Conservation (phyloP, 345 rosid genomes). For the Euphorbia lathyris region DNA sequence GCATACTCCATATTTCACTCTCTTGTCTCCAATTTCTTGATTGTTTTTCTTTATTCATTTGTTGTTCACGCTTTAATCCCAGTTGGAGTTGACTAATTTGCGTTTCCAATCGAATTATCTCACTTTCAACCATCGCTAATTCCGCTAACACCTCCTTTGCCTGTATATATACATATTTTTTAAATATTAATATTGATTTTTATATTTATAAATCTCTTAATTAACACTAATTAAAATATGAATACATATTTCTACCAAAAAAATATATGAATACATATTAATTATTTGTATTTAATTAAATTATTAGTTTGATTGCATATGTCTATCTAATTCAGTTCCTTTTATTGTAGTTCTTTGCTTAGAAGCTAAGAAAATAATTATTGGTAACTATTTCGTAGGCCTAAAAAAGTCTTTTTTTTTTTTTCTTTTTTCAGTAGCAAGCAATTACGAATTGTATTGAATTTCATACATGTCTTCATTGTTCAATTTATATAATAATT, state of each 20-base stretch:
- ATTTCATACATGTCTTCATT: too few species aligned
- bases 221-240: too few species aligned
- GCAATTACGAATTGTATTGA: too few species aligned
- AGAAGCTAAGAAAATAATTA: slow-evolving; percentile 3
- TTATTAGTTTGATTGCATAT: too few species aligned
- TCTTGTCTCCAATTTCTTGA: slow-evolving; percentile 40
- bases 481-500: too few species aligned
- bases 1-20: slow-evolving; percentile 20
- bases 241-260: too few species aligned
- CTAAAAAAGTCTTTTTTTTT: too few species aligned
- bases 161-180: slow-evolving; percentile 38
- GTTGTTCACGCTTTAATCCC: slow-evolving; percentile 58
- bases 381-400: slow-evolving; percentile 9
- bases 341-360: background rate
- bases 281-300: too few species aligned
- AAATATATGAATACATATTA: too few species aligned
- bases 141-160: slow-evolving; percentile 76
- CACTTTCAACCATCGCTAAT: slow-evolving; percentile 67
- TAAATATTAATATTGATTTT: too few species aligned
- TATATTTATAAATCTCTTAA: too few species aligned
- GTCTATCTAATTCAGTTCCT: background rate
- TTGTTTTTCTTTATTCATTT: slow-evolving; percentile 44
- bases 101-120: slow-evolving; percentile 64
- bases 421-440: too few species aligned
- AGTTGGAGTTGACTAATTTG: slow-evolving; percentile 64